These are phyloP conservation scores for Gossypium rotundifolium DNA, from an alignment of 345 rosid species.

Conservation along the genomic window DNA sequence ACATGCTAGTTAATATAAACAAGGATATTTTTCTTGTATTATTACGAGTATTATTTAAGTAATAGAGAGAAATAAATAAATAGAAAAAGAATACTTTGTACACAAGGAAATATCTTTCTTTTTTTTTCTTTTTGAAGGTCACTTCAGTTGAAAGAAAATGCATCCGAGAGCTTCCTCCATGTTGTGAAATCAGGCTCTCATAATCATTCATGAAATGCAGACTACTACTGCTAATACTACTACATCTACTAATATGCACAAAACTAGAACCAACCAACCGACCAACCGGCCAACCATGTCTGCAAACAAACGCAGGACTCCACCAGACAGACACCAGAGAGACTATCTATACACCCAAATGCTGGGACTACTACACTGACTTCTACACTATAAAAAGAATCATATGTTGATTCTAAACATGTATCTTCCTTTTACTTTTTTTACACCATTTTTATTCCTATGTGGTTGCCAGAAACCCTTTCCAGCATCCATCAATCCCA, in stretches of 20 bases:
- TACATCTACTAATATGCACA: conserved; percentile 36
- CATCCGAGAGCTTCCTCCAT: conserved; percentile 30
- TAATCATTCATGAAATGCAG: conserved; percentile 11
- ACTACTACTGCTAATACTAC: conserved; percentile 6
- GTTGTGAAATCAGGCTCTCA: conserved; percentile 30
- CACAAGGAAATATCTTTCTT: not conserved
- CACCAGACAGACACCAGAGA: conserved; percentile 22
- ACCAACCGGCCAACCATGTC: not conserved
- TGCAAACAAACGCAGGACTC: conserved; percentile 31
- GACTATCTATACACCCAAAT: conserved; percentile 42
- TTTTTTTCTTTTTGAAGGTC: not conserved
- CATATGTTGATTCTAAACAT: conserved; percentile 67
- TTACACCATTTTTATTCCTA: conserved; percentile 37
- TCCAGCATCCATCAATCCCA: conserved; percentile 46
- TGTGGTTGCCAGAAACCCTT: conserved; percentile 35
- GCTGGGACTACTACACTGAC: conserved; percentile 33
- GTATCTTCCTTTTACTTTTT: conserved; percentile 11
- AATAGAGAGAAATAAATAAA: not conserved
- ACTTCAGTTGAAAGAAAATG: conserved; percentile 12
- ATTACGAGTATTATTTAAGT: no score
- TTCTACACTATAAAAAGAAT: conserved; percentile 45
- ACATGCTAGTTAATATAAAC: no score
- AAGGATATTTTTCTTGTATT: no score
- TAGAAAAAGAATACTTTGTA: not conserved
- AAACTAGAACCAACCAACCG: conserved; percentile 3